Conservation (phyloP, 2,329 filamentous ascomycete genomes). For the Myriosclerotinia scirpicola region DNA sequence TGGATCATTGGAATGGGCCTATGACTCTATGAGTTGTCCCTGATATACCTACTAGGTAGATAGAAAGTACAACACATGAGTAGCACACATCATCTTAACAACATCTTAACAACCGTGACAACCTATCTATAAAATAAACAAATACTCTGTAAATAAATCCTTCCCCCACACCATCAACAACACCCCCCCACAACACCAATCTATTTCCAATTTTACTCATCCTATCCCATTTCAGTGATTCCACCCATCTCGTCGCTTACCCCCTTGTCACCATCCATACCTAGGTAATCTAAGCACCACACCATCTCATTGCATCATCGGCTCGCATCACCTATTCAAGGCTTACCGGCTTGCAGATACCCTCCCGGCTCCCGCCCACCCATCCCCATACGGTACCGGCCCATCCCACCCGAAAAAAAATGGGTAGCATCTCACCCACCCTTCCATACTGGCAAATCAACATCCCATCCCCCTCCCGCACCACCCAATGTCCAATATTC, state of each 20-base stretch:
- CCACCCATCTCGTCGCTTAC: not conserved
- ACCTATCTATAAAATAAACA: no score
- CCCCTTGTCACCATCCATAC: not conserved
- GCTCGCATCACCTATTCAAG: not conserved
- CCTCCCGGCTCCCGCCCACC: no score
- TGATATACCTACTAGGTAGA: not conserved
- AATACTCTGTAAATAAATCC: not conserved
- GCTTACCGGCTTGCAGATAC: no score
- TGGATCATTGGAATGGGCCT: not conserved
- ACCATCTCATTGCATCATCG: not conserved
- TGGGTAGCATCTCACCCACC: conserved; percentile 31
- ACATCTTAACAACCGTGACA: no score
- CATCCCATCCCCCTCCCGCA: conserved; percentile 61
- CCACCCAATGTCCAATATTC: conserved; percentile 68
- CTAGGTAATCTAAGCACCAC: not conserved
- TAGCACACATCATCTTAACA: not conserved
- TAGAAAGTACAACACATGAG: not conserved
- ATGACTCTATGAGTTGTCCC: not conserved
- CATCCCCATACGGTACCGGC: no score
- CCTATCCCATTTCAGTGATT: not conserved
- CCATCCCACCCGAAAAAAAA: conserved; percentile 20
- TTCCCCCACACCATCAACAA: not conserved
- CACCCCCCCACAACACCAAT: not conserved
- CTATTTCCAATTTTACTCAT: conserved; percentile 11
- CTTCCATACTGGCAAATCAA: conserved; percentile 82